Conservation (phyloP, 148 eudicot genomes). For the Rhododendron vialii region DNA sequence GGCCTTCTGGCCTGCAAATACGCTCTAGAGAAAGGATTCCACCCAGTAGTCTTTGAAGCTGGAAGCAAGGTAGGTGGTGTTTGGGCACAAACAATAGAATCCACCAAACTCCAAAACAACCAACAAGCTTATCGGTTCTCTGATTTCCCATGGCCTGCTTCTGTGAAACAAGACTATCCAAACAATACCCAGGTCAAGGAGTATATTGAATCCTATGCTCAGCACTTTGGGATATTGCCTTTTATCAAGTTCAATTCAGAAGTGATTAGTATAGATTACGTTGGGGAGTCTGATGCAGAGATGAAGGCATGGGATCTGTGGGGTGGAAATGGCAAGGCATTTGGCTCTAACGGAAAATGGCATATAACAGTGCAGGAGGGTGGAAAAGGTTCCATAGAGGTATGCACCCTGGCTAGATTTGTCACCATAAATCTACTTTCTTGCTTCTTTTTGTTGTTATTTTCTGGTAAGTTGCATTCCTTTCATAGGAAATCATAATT, state of each 20-base stretch:
- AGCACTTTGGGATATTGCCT: conserved; percentile 16
- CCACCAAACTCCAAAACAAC: conserved; percentile 37
- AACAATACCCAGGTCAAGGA: conserved; percentile 19
- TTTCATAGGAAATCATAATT: background rate
- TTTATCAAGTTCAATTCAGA: conserved; percentile 23
- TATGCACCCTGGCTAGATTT: background rate
- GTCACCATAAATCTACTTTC: background rate
- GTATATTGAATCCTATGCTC: conserved; percentile 27
- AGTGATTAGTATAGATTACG: conserved; percentile 15
- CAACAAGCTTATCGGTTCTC: conserved; percentile 23
- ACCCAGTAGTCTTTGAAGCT: conserved; percentile 29
- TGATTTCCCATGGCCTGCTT: conserved; percentile 37
- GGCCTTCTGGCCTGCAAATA: conserved; percentile 40
- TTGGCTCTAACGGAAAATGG: conserved; percentile 29
- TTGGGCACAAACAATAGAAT: conserved; percentile 27
- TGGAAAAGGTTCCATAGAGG: conserved; percentile 4
- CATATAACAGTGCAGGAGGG: conserved; percentile 4
- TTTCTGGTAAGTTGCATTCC: background rate
- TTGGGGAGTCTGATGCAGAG: conserved; percentile 12
- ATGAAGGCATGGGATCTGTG: conserved; percentile 16
- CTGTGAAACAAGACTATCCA: conserved; percentile 20
- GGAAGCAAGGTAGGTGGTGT: conserved; percentile 28
- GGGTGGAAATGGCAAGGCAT: conserved; percentile 29
- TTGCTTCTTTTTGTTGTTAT: background rate
- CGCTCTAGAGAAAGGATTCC: conserved; percentile 21